These are phyloP conservation scores for Protomyces pachydermus DNA, from an alignment of 1,139 yeast genomes.

Conservation along the genomic window DNA sequence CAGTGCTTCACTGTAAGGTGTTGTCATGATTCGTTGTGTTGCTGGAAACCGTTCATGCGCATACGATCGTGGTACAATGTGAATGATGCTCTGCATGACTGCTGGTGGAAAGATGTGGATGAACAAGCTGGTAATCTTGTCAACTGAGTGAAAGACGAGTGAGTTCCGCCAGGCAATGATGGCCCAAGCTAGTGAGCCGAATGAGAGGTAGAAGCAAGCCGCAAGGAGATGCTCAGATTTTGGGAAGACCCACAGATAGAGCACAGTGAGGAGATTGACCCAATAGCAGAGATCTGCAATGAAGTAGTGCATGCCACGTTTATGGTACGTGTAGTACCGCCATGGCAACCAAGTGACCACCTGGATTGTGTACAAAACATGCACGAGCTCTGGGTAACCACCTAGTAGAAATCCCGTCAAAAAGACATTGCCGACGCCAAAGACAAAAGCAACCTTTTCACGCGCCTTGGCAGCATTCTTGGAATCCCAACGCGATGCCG, in stretches of 20 bases:
- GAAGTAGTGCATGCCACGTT: slow-evolving; percentile 73
- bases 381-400: slow-evolving; percentile 68
- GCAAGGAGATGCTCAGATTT: slow-evolving; percentile 42
- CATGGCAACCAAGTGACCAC: slow-evolving; percentile 71
- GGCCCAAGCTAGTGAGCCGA: slow-evolving; percentile 78
- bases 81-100: slow-evolving; percentile 81
- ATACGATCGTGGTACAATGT: slow-evolving; percentile 54
- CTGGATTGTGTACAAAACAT: slow-evolving; percentile 63
- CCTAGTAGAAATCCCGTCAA: slow-evolving; percentile 74
- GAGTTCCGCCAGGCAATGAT: slow-evolving; percentile 96
- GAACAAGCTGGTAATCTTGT: slow-evolving; percentile 55
- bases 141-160: slow-evolving; percentile 82
- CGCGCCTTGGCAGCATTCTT: slow-evolving; percentile 49
- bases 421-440: slow-evolving; percentile 65
- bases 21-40: slow-evolving; percentile 57
- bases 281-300: slow-evolving; percentile 92
- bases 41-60: slow-evolving; percentile 68
- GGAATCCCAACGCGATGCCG: slow-evolving; percentile 53
- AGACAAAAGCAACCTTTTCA: slow-evolving; percentile 77
- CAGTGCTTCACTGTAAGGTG: slow-evolving; percentile 71
- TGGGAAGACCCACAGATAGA: slow-evolving; percentile 81
- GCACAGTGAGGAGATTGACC: slow-evolving; percentile 64
- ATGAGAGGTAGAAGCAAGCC: slow-evolving; percentile 21
- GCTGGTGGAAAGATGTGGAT: slow-evolving; percentile 90
- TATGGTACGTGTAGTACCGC: slow-evolving; percentile 75